Base-by-base conservation (phyloP, 345 rosid genomes). In the Bruguiera parviflora region DNA sequence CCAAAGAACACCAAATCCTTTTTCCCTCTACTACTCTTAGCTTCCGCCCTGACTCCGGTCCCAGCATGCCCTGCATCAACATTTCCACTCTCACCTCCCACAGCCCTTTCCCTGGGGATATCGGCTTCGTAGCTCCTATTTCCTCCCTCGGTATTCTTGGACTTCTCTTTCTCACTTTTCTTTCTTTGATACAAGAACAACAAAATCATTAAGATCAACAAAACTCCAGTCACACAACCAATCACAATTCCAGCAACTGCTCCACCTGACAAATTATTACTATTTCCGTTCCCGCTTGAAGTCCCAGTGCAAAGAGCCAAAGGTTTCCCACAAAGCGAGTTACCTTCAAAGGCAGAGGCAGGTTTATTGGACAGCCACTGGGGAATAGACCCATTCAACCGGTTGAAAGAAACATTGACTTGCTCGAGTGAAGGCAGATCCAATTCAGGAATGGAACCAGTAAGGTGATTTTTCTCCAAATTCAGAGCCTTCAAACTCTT, bases 191-290 rank as follows among this genome's bases (percentile, higher is more conserved):
- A 80, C 65, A 83, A 65, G 70, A 69, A 33, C 58, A 83, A 61
- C 74, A 80, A 53, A 35, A 79, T 46, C 64, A 83, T 27, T n/a
- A 83, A 47, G 58, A 83, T 46, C 31, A 80, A 22, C 74, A 83
- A 55, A 29, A 80, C 57, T 3, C 77, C 86, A 21, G 80, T 0
- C 6, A 78, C 73, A 62, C 77, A 80, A 31, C 84, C 84, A 49
- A 83, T 75, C 0, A 71, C 84, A 65, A 83, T 80, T 43, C 86
- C 86, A 24, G 84, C 80, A 46, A 80, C 70, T 18, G 82, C 86
- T 27, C 82, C 82, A 47, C 77, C 84, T 16, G 84, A 83, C 49
- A 83, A 55, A 53, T 76, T 76, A 24, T 63, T 28, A 28, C 53
- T 28, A 55, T 59, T 61, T 18, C 24, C 64, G 27, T 53, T 43